Conservation (phyloP, 345 rosid species). For the Balakata baccata region DNA sequence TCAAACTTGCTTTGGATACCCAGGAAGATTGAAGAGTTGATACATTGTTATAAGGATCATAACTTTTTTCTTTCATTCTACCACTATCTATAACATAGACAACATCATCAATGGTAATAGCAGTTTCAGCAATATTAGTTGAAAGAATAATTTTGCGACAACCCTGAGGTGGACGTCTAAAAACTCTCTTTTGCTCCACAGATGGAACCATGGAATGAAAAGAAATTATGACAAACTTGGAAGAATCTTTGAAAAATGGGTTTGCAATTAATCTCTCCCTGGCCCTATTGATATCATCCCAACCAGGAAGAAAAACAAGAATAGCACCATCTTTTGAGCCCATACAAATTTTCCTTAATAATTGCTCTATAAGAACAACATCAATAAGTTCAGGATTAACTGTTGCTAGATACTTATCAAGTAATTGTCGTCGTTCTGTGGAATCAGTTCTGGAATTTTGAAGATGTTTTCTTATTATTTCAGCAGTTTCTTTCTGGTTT, state of each 20-base stretch:
- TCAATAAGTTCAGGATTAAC: slow-evolving; percentile 65
- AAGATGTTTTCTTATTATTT: slow-evolving; percentile 50
- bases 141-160: slow-evolving; percentile 89
- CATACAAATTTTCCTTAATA: slow-evolving; percentile 63
- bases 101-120: slow-evolving; percentile 91
- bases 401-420: slow-evolving; percentile 63
- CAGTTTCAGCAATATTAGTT: slow-evolving; percentile 90
- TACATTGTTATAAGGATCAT: slow-evolving; percentile 83
- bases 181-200: slow-evolving; percentile 78
- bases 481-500: slow-evolving; percentile 66
- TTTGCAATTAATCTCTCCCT: slow-evolving; percentile 58
- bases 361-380: slow-evolving; percentile 66
- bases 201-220: slow-evolving; percentile 96
- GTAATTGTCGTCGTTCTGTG: slow-evolving; percentile 43
- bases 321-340: slow-evolving; percentile 80
- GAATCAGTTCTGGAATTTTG: slow-evolving; percentile 37
- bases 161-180: slow-evolving; percentile 62
- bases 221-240: slow-evolving; percentile 63
- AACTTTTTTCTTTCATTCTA: slow-evolving; percentile 92
- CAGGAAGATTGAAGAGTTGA: slow-evolving; percentile 91
- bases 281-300: slow-evolving; percentile 86
- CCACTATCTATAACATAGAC: slow-evolving; percentile 96
- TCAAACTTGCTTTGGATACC: slow-evolving; percentile 94
- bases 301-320: slow-evolving; percentile 94
- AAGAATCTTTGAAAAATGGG: slow-evolving; percentile 49